Conservation (phyloP, 176 grass and related monocot species). For the Pharus latifolius region DNA sequence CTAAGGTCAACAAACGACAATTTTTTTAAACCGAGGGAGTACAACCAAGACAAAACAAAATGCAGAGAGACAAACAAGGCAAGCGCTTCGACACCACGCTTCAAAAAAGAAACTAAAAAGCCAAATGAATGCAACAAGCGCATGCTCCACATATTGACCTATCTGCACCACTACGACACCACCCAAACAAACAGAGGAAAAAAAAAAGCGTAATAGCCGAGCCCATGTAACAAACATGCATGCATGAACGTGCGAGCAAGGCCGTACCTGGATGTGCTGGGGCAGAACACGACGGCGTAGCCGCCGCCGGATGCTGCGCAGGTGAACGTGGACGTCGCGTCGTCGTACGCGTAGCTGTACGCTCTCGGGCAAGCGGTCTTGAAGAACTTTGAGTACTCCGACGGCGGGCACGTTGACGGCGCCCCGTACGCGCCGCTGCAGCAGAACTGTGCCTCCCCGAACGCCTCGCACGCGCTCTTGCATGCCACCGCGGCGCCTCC, state of each 20-base stretch:
- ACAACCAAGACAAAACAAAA: too few species aligned
- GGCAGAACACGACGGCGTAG: constrained; percentile 55
- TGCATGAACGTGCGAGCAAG: neutral
- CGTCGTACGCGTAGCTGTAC: constrained; percentile 63
- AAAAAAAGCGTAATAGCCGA: too few species aligned
- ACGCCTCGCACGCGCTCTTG: constrained; percentile 69
- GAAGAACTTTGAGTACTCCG: constrained; percentile 46
- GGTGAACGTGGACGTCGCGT: constrained; percentile 53
- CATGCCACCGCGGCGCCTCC: constrained; percentile 12
- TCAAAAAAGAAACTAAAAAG: neutral
- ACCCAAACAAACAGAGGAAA: too few species aligned
- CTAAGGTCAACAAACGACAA: too few species aligned
- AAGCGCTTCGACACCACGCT: neutral
- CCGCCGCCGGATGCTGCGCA: constrained; percentile 21
- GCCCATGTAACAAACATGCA: too few species aligned
- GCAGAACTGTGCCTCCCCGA: constrained; percentile 39
- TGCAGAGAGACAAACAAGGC: neutral
- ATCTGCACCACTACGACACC: too few species aligned
- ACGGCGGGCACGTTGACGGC: constrained; percentile 34
- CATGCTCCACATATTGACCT: too few species aligned
- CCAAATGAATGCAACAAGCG: neutral
- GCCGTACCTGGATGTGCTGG: constrained; percentile 22
- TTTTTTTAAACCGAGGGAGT: too few species aligned
- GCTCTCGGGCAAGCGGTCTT: constrained; percentile 40
- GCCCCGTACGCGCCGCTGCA: constrained; percentile 46